Percentiles rank a stretch among this genome's conserved stretches.
phyloP scores from a whole-genome alignment of 2,329 filamentous ascomycete species.

The Aspergillus fructus region DNA sequence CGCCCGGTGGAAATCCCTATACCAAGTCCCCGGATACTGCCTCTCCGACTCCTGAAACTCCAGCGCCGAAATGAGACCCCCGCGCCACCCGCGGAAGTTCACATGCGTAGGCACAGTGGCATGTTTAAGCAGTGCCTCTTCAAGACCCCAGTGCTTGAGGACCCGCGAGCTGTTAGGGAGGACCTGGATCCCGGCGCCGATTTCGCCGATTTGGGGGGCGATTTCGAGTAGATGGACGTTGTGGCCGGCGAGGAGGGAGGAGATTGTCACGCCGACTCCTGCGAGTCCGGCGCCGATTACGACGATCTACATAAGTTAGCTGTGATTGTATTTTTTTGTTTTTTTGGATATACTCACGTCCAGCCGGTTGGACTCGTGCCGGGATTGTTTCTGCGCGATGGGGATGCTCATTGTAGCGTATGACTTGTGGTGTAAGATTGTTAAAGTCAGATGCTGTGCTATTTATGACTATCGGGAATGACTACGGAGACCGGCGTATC shows the following conservation, averaged over 20 bases:
- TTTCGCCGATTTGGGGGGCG: constrained; percentile 25
- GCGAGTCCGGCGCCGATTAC: constrained; percentile 35
- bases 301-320: constrained; percentile 20
- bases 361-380: constrained; percentile 48
- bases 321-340: background rate
- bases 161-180: constrained; percentile 32
- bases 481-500: background rate
- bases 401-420: constrained; percentile 46
- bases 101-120: constrained; percentile 44
- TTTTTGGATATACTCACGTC: constrained; percentile 31
- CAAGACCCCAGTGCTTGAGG: constrained; percentile 42
- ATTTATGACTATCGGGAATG: background rate
- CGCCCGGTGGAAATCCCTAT: constrained; percentile 57
- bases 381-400: constrained; percentile 36
- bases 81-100: constrained; percentile 57
- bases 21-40: constrained; percentile 40
- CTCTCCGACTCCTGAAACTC: constrained; percentile 46
- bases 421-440: no score
- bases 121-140: constrained; percentile 38
- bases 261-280: constrained; percentile 27
- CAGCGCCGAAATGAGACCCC: constrained; percentile 49
- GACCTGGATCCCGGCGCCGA: constrained; percentile 30
- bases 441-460: background rate
- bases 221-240: constrained; percentile 26
- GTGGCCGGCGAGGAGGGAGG: constrained; percentile 26